Conservation (phyloP, 176 grass and related monocot species). For the Juncus inflexus region DNA sequence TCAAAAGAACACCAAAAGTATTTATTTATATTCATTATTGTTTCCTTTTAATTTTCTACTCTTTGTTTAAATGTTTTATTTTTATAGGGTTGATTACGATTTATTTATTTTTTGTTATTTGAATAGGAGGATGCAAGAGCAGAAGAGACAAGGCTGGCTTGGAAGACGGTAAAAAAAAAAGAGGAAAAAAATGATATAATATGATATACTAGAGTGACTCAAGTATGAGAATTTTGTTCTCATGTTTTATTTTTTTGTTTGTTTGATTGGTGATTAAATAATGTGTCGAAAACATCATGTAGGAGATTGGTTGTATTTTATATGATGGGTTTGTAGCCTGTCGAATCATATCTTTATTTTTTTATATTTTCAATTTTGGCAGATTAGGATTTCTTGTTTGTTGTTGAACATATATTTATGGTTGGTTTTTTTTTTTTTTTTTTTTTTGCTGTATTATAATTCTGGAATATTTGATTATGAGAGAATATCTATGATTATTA, state of each 20-base stretch:
- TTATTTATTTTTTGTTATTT: constrained; percentile 11
- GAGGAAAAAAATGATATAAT: too few species aligned
- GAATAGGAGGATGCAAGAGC: constrained; percentile 22
- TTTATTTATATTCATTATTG: neutral
- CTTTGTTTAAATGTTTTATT: neutral
- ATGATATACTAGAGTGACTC: too few species aligned
- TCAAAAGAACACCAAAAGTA: constrained; percentile 78
- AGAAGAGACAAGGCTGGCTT: constrained; percentile 27
- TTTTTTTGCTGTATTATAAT: too few species aligned
- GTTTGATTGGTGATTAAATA: neutral
- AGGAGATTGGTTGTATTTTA: constrained; percentile 14
- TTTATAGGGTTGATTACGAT: neutral
- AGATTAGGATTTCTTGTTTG: constrained; percentile 2
- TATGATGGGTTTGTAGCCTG: neutral
- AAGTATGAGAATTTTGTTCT: too few species aligned
- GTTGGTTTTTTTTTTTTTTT: too few species aligned
- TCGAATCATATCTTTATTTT: neutral
- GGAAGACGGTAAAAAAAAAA: constrained; percentile 14
- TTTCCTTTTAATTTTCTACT: neutral
- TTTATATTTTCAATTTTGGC: constrained; percentile 20
- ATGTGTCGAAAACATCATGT: constrained; percentile 12
- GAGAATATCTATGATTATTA: too few species aligned
- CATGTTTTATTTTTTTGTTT: neutral
- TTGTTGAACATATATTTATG: too few species aligned
- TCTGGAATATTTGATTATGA: too few species aligned